These are phyloP conservation scores for Hypoxylon sp. DNA, from an alignment of 2,329 filamentous ascomycete genomes.

Conservation along the genomic window DNA sequence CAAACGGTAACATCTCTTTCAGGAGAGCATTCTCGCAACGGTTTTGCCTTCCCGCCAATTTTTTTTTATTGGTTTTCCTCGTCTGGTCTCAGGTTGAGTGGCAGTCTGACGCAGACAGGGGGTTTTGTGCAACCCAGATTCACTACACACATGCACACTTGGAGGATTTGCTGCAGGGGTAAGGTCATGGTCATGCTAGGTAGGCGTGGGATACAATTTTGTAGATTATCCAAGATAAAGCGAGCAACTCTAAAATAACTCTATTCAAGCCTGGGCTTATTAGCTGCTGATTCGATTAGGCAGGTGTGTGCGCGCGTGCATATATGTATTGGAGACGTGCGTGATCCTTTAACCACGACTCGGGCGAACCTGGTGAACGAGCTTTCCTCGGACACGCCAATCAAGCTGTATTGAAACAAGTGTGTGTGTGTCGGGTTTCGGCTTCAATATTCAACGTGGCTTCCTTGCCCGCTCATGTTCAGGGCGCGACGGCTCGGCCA, in stretches of 20 bases:
- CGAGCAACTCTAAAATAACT: constrained; percentile 42
- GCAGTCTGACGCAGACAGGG: constrained; percentile 25
- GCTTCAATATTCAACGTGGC: constrained; percentile 33
- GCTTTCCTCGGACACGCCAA: constrained; percentile 8
- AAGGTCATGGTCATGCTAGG: constrained; percentile 11
- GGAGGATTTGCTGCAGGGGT: constrained; percentile 39
- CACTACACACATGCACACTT: constrained; percentile 5
- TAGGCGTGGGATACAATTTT: background rate
- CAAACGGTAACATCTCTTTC: constrained; percentile 8
- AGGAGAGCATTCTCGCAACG: constrained; percentile 7
- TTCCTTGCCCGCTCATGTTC: constrained; percentile 14
- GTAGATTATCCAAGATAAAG: constrained; percentile 31
- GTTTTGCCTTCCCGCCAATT: constrained; percentile 26
- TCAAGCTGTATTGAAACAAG: constrained; percentile 31
- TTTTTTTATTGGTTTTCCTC: constrained; percentile 11
- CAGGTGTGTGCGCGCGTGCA: constrained; percentile 30
- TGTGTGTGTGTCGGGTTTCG: constrained; percentile 4
- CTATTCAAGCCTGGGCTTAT: constrained; percentile 37
- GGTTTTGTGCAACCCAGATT: constrained; percentile 17
- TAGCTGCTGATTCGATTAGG: constrained; percentile 34
- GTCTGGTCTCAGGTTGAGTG: constrained; percentile 40
- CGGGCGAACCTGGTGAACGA: constrained; percentile 15
- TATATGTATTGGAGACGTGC: constrained; percentile 39
- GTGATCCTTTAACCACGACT: constrained; percentile 34
- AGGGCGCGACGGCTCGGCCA: background rate